These are phyloP conservation scores for Nemania sp. DNA, from an alignment of 2,329 filamentous ascomycete genomes.

Conservation along the genomic window DNA sequence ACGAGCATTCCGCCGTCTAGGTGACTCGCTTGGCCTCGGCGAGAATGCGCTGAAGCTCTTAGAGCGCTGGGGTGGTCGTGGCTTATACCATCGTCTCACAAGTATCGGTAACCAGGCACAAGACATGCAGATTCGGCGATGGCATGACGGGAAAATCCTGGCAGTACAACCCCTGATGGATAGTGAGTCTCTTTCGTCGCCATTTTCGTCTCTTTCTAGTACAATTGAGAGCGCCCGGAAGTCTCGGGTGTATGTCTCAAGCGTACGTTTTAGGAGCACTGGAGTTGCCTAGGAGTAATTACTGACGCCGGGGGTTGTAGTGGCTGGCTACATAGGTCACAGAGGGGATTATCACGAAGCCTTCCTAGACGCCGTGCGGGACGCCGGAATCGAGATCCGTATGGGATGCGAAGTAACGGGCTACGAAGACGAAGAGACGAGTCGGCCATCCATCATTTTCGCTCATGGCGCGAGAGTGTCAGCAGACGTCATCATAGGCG, in stretches of 20 bases:
- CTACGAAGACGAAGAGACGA: slow-evolving; percentile 42
- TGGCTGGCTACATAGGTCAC: slow-evolving; percentile 53
- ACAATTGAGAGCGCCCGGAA: too few relatives aligned
- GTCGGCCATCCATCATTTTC: slow-evolving; percentile 39
- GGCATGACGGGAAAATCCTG: slow-evolving; percentile 52
- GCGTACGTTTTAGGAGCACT: too few relatives aligned
- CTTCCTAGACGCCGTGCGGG: slow-evolving; percentile 46
- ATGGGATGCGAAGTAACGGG: slow-evolving; percentile 47
- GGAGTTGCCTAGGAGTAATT: too few relatives aligned
- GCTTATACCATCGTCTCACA: slow-evolving; percentile 44
- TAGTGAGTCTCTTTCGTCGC: too few relatives aligned
- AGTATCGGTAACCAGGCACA: slow-evolving; percentile 52
- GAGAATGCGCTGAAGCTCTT: slow-evolving; percentile 53
- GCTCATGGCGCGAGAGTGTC: slow-evolving; percentile 43
- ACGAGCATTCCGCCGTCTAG: slow-evolving; percentile 48
- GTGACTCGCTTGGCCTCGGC: slow-evolving; percentile 52
- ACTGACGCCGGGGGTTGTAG: too few relatives aligned
- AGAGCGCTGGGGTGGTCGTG: slow-evolving; percentile 48
- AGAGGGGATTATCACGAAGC: slow-evolving; percentile 51
- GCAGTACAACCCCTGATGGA: slow-evolving; percentile 55
- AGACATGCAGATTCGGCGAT: slow-evolving; percentile 53
- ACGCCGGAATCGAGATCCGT: slow-evolving; percentile 46
- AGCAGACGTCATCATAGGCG: slow-evolving; percentile 56
- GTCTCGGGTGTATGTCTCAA: too few relatives aligned
- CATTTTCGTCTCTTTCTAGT: too few relatives aligned